phyloP scores from a whole-genome alignment of 2,329 filamentous ascomycete genomes.

The Diplocarpon mali region DNA sequence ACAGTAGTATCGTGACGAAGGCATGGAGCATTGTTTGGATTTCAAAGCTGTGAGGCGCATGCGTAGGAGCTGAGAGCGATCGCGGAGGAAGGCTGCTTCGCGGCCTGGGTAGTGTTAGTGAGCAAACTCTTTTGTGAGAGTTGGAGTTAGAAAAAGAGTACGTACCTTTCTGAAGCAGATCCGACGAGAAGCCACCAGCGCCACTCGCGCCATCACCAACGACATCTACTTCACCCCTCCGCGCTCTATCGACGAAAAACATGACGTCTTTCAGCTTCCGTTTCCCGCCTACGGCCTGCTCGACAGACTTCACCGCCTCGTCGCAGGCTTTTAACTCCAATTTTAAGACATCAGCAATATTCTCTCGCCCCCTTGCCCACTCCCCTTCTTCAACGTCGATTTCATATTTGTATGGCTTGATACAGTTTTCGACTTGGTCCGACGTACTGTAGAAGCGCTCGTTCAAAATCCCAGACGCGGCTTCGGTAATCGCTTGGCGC shows the following conservation, averaged over 20 bases:
- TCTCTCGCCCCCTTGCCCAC: constrained; percentile 77
- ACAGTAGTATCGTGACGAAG: constrained; percentile 91
- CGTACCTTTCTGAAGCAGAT: constrained; percentile 71
- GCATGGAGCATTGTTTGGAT: constrained; percentile 74
- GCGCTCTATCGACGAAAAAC: constrained; percentile 78
- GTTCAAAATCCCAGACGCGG: constrained; percentile 79
- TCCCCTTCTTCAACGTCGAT: constrained; percentile 89
- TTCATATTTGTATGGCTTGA: constrained; percentile 97
- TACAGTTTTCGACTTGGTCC: constrained; percentile 96
- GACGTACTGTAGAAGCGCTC: constrained; percentile 95
- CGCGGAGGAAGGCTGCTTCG: constrained; percentile 87
- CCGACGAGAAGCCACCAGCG: constrained; percentile 85
- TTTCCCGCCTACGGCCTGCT: constrained; percentile 66
- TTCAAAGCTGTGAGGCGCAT: constrained; percentile 83
- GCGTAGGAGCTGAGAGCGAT: constrained; percentile 80
- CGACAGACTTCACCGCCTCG: constrained; percentile 61
- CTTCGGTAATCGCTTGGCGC: constrained; percentile 82
- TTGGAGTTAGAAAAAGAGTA: background rate
- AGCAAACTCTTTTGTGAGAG: background rate
- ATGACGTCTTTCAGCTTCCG: constrained; percentile 85
- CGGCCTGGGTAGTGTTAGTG: constrained; percentile 47
- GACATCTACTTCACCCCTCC: constrained; percentile 73
- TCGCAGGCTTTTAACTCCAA: constrained; percentile 81
- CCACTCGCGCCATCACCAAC: constrained; percentile 77
- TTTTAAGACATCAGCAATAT: constrained; percentile 70